Evolutionary conservation across 2,329 filamentous ascomycete genomes (phyloP).

Genomic region (Sporothrix dimorphospora): DNA sequence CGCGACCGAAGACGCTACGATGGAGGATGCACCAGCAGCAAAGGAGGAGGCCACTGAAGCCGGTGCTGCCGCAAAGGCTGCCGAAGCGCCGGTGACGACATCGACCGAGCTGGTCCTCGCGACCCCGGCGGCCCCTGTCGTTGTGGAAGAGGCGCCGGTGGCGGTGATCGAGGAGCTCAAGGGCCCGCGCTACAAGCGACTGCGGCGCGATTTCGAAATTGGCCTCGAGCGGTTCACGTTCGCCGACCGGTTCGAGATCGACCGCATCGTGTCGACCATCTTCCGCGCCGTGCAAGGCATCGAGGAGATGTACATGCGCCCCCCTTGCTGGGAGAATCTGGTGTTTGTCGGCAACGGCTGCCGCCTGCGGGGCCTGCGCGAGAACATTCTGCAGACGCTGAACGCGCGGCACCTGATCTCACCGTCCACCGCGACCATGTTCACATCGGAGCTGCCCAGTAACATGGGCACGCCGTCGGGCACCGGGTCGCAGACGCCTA

Average conservation of each 20-base stretch:
- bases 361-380: constrained; percentile 75
- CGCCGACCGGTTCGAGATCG: constrained; percentile 71
- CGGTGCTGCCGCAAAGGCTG: background rate
- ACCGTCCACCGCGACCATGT: constrained; percentile 90
- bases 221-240: constrained; percentile 75
- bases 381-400: constrained; percentile 81
- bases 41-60: constrained; percentile 21
- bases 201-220: constrained; percentile 72
- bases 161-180: constrained; percentile 30
- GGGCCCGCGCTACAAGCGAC: constrained; percentile 37
- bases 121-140: constrained; percentile 24
- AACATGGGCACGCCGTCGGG: constrained; percentile 89
- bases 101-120: constrained; percentile 24
- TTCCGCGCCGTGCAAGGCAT: constrained; percentile 83
- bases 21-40: constrained; percentile 26
- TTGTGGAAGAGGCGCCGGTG: constrained; percentile 25
- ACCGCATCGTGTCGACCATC: constrained; percentile 81
- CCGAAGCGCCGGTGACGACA: constrained; percentile 17
- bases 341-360: constrained; percentile 90
- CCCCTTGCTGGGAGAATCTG: constrained; percentile 87
- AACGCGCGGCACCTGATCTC: constrained; percentile 85
- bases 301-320: constrained; percentile 80
- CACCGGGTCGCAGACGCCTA: constrained; percentile 90
- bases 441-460: constrained; percentile 94
- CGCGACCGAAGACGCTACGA: constrained; percentile 27